These are phyloP conservation scores for Saturnispora bothae DNA, from an alignment of 805 yeast species.

Conservation along the genomic window DNA sequence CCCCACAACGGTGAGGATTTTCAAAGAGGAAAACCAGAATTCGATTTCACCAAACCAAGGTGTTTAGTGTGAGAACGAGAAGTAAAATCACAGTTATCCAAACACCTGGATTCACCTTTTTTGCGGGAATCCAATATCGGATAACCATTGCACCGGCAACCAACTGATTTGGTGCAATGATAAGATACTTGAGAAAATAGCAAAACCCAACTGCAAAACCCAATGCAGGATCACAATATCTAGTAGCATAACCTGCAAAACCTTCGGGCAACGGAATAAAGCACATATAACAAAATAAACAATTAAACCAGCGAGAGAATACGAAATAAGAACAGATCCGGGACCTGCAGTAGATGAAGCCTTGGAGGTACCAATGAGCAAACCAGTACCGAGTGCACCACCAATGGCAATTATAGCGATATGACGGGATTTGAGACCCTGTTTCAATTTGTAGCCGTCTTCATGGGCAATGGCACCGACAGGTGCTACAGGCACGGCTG, in stretches of 20 bases:
- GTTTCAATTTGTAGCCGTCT: constrained; percentile 36
- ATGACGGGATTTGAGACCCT: constrained; percentile 39
- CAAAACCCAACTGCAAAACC: constrained; percentile 50
- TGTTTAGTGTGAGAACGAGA: constrained; percentile 31
- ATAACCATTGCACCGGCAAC: constrained; percentile 46
- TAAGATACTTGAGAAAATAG: constrained; percentile 41
- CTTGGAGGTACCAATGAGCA: constrained; percentile 66
- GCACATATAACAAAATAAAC: constrained; percentile 57
- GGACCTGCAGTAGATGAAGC: constrained; percentile 68
- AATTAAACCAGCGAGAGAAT: constrained; percentile 57
- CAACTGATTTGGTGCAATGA: constrained; percentile 47
- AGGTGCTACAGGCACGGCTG: too few species aligned
- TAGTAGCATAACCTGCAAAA: constrained; percentile 42
- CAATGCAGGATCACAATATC: constrained; percentile 43
- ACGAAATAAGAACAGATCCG: constrained; percentile 50
- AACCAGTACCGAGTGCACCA: constrained; percentile 76
- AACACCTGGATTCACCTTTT: constrained; percentile 41
- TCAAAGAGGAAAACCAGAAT: constrained; percentile 53
- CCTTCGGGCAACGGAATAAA: constrained; percentile 46
- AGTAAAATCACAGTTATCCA: constrained; percentile 39
- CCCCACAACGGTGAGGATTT: constrained; percentile 57
- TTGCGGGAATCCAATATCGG: constrained; percentile 41
- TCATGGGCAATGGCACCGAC: constrained; percentile 22
- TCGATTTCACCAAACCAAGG: constrained; percentile 39
- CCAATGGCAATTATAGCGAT: constrained; percentile 63